Conservation (phyloP, 306 rosid genomes). For the Corylus heterophylla region DNA sequence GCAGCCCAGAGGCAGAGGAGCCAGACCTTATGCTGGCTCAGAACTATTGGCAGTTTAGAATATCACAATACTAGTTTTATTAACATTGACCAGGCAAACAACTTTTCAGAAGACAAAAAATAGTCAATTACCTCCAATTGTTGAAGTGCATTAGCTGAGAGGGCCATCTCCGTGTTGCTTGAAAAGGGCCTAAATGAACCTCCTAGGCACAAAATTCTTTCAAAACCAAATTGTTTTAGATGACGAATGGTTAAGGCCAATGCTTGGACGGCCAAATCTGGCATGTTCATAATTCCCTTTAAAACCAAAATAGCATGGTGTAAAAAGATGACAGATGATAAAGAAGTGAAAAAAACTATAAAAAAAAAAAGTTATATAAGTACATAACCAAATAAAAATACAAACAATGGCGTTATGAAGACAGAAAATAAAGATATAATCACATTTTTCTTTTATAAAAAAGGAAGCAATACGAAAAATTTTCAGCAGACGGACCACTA, state of each 20-base stretch:
- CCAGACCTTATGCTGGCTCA: neutral
- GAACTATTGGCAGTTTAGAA: neutral
- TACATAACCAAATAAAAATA: conserved; percentile 14
- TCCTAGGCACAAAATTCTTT: conserved; percentile 64
- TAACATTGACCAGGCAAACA: conserved; percentile 19
- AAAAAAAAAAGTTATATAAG: conserved; percentile 14
- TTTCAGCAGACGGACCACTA: neutral
- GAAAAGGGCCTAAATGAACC: conserved; percentile 82
- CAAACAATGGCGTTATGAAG: conserved; percentile 6
- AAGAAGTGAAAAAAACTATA: neutral
- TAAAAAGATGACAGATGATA: conserved; percentile 11
- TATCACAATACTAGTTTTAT: conserved; percentile 6
- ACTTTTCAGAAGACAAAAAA: neutral
- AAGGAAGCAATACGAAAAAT: neutral
- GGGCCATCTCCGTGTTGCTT: conserved; percentile 75
- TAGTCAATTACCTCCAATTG: conserved; percentile 76
- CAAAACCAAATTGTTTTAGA: conserved; percentile 86
- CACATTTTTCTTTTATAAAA: neutral
- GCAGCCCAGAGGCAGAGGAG: neutral
- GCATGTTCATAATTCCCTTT: conserved; percentile 77
- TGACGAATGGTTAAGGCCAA: conserved; percentile 77
- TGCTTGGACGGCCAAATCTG: conserved; percentile 80
- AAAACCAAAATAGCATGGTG: conserved; percentile 25
- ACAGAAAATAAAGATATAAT: neutral
- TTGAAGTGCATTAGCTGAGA: conserved; percentile 86